Conservation (phyloP, 805 yeast species). For the Candida chilensis region DNA sequence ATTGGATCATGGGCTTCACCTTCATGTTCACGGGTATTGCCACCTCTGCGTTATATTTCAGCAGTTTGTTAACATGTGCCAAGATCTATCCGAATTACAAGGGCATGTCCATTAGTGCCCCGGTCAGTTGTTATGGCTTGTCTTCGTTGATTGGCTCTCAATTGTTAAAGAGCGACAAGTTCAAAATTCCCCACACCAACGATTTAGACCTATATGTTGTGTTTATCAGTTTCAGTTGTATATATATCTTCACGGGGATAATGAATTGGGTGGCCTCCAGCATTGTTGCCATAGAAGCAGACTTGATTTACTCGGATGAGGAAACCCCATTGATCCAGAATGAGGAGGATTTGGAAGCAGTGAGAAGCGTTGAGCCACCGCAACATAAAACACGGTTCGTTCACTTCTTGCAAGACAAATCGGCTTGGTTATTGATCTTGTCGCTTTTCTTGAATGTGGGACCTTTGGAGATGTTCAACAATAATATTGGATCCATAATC, state of each 20-base stretch:
- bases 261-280: constrained; percentile 59
- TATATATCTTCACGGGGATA: constrained; percentile 48
- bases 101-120: constrained; percentile 78
- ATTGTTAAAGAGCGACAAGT: constrained; percentile 31
- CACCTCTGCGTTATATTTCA: constrained; percentile 64
- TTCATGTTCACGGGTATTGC: constrained; percentile 61
- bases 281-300: constrained; percentile 50
- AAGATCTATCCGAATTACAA: constrained; percentile 70
- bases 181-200: constrained; percentile 16
- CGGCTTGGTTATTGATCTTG: constrained; percentile 54
- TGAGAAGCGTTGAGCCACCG: constrained; percentile 20
- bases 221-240: constrained; percentile 39
- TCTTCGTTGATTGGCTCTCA: constrained; percentile 73
- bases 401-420: constrained; percentile 37
- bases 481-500: constrained; percentile 74
- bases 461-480: constrained; percentile 76
- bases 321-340: background rate
- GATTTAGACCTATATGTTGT: constrained; percentile 39
- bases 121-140: constrained; percentile 82
- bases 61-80: constrained; percentile 81
- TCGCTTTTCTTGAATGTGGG: constrained; percentile 68
- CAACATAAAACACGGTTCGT: constrained; percentile 22
- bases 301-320: constrained; percentile 24
- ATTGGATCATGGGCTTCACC: constrained; percentile 30
- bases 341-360: constrained; percentile 1